phyloP scores from a whole-genome alignment of 257 asterid species.

The Rauvolfia tetraphylla region DNA sequence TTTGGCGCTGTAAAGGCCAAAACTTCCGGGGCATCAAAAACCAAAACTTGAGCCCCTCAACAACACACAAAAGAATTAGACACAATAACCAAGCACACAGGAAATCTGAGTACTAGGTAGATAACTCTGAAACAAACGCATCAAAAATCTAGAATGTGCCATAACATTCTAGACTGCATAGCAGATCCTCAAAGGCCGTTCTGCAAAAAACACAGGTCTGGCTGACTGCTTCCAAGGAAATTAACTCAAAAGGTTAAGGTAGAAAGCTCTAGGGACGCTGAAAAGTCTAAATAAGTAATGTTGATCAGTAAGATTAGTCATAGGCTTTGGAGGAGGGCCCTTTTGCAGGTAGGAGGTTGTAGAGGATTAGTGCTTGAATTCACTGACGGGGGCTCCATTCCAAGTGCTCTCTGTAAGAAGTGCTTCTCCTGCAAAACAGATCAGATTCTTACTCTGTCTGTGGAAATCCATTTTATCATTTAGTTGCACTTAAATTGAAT shows the following conservation, averaged over 20 bases:
- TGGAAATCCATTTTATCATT: not conserved
- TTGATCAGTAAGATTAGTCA: constrained; percentile 42
- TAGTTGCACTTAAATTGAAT: not conserved
- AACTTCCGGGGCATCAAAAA: constrained; percentile 34
- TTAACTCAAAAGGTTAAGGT: constrained; percentile 36
- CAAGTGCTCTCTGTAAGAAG: constrained; percentile 84
- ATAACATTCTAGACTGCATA: constrained; percentile 54
- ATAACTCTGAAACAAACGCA: constrained; percentile 41
- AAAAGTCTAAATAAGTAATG: constrained; percentile 31
- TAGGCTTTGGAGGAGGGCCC: constrained; percentile 93
- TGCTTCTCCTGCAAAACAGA: constrained; percentile 81
- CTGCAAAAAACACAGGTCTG: constrained; percentile 61
- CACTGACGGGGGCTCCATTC: constrained; percentile 64
- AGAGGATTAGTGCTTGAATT: constrained; percentile 50
- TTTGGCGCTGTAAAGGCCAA: constrained; percentile 62
- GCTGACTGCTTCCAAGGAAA: constrained; percentile 56
- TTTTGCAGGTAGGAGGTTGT: constrained; percentile 89
- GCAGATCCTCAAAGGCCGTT: constrained; percentile 76
- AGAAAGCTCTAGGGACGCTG: constrained; percentile 34
- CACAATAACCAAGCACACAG: constrained; percentile 37
- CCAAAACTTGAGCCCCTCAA: constrained; percentile 50
- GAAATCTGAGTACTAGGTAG: constrained; percentile 41
- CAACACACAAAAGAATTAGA: constrained; percentile 65
- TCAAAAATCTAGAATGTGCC: constrained; percentile 58
- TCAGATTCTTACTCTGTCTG: not conserved